phyloP scores from a whole-genome alignment of 148 eudicot species.

The Pouteria glomerata region DNA sequence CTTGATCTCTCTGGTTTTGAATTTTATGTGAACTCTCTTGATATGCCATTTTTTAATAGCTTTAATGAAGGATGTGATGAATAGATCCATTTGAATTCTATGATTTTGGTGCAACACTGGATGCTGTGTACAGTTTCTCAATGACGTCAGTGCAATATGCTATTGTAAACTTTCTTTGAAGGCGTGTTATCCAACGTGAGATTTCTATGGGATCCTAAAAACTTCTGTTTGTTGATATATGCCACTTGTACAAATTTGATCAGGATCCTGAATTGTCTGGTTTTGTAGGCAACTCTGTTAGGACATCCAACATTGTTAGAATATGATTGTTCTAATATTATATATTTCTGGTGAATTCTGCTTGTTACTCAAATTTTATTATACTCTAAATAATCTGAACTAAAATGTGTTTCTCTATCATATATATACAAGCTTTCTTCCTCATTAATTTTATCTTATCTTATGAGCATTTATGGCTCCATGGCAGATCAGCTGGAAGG shows the following conservation, averaged over 20 bases:
- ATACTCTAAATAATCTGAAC: background rate
- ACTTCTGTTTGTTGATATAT: background rate
- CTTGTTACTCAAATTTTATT: background rate
- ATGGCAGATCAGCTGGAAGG: slow-evolving; percentile 58
- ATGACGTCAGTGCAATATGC: background rate
- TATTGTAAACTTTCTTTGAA: background rate
- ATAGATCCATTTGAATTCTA: background rate
- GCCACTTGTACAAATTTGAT: background rate
- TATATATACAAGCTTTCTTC: background rate
- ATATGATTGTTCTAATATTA: background rate
- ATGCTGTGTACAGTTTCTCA: background rate
- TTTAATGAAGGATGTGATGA: background rate
- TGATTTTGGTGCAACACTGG: background rate
- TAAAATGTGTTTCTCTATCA: background rate
- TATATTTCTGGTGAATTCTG: background rate
- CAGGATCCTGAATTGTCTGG: background rate
- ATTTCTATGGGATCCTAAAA: background rate
- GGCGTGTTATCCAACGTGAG: background rate
- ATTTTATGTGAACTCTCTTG: too few relatives aligned
- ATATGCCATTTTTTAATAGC: background rate
- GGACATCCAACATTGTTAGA: background rate
- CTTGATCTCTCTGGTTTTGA: background rate
- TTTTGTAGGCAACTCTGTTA: background rate
- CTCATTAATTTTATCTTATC: background rate
- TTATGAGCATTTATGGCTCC: background rate